Base-by-base conservation (phyloP, 208 protist species). In the Trypanosomatidae sp. region DNA sequence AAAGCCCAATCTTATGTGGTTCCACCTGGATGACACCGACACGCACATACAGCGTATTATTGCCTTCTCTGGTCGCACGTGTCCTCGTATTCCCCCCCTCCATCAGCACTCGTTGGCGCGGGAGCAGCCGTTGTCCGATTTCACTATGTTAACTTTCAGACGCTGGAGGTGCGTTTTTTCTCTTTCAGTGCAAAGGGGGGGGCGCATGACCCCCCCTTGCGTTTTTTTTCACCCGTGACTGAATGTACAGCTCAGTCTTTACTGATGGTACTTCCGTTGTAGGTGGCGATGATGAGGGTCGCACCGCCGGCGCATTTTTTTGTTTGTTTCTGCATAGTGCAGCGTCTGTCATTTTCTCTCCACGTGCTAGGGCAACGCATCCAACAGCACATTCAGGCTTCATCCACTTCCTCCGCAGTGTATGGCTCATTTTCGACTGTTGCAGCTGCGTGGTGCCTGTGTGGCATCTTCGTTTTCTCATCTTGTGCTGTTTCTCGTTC, bases 11-110 rank as follows among this genome's bases (percentile, higher is more conserved):
- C 53, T 8, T 30, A 33, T 41, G 44, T 62, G 53, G 68, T 50
- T 39, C 68, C 68, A 36, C 68, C 53, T 72, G 68, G 41, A 72
- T 44, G 68, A 72, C 19, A 49, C 7, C 47, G n/a, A 25, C 17
- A 49, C 66, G 47, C 66, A 25, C 41, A 58, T 15, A 46, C 50
- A 19, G 47, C 30, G 15, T 71, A 49, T 39, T 71, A 60, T 60
- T 58, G 33, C 47, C 66, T 58, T 59, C 47, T 71, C 53, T 60
- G 36, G 7, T 10, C 36, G 5, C 66, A 46, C 39, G 28, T 13
- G 28, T 53, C 33, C n/a, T 22, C 39, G 17, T 65, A 39, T 39
- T 39, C 36, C 36, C 36, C 36, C 1, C 17, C 60, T 2, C 22
- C 39, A 65, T 28, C 13, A 39, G 33, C 60, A 17, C 36, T 65